Evolutionary conservation across 139 green algal species (phyloP).

Genomic region (Chlorella sorokiniana): DNA sequence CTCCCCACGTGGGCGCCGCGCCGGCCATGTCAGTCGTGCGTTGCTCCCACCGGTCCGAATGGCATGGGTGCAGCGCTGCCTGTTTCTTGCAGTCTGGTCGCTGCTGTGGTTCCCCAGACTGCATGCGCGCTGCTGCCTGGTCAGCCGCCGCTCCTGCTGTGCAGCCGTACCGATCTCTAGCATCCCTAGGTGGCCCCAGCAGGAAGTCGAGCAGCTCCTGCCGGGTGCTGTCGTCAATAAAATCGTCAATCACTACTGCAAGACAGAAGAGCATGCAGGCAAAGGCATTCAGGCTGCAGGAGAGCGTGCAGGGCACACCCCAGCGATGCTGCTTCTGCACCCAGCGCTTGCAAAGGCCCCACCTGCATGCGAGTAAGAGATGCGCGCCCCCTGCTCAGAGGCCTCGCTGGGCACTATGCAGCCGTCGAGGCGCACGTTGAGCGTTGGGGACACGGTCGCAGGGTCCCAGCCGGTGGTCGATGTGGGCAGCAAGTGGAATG

Average conservation of each 20-base stretch:
- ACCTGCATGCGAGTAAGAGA: constrained; percentile 57
- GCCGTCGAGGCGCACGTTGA: constrained; percentile 73
- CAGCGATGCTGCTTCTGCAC: background rate
- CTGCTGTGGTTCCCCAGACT: constrained; percentile 5
- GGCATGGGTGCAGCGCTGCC: background rate
- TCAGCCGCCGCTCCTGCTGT: background rate
- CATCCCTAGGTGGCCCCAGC: background rate
- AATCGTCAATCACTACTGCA: constrained; percentile 66
- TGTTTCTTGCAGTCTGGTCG: background rate
- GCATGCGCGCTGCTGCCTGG: background rate
- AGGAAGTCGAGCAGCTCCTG: constrained; percentile 47
- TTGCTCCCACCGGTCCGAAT: constrained; percentile 59
- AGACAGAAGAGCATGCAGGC: background rate
- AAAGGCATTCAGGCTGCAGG: background rate
- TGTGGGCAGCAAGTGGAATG: constrained; percentile 31
- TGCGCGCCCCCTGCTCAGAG: constrained; percentile 20
- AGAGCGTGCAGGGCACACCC: background rate
- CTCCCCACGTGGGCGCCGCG: constrained; percentile 63
- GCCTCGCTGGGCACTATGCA: constrained; percentile 67
- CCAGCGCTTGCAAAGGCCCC: too few species aligned
- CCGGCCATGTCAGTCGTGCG: constrained; percentile 63
- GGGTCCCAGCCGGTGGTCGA: constrained; percentile 42
- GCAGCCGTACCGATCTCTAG: too few species aligned
- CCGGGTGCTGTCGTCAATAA: constrained; percentile 57
- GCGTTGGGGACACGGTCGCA: constrained; percentile 17